Evolutionary conservation across 257 asterid species (phyloP).

Genomic region (Marsdenia floribunda): DNA sequence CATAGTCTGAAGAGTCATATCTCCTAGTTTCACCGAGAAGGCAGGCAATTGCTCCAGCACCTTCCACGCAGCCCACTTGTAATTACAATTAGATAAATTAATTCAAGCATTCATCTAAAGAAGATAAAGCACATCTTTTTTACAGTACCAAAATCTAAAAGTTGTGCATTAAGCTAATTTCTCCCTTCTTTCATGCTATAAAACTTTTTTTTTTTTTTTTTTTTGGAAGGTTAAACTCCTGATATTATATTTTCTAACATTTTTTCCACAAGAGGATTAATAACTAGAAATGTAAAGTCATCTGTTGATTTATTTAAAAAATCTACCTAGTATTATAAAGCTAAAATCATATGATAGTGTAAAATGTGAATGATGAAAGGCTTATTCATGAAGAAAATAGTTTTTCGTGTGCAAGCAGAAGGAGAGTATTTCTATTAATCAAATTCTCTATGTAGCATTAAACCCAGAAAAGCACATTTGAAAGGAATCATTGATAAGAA

Average conservation of each 20-base stretch:
- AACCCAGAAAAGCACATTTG: not conserved
- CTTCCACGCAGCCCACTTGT: slow-evolving; percentile 89
- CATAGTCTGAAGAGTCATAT: slow-evolving; percentile 61
- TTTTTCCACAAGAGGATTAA: slow-evolving; percentile 80
- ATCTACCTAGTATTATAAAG: slow-evolving; percentile 3
- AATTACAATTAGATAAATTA: slow-evolving; percentile 2
- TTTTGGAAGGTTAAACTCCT: too few relatives aligned
- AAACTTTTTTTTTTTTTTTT: too few relatives aligned
- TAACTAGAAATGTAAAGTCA: slow-evolving; percentile 77
- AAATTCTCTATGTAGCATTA: not conserved
- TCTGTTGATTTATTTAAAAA: too few relatives aligned
- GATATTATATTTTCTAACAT: not conserved
- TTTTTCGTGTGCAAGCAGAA: not conserved
- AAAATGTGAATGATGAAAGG: not conserved
- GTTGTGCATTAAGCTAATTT: too few relatives aligned
- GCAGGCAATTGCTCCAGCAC: slow-evolving; percentile 80
- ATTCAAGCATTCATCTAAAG: not conserved
- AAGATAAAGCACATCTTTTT: too few relatives aligned
- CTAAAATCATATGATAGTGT: not conserved
- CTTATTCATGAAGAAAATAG: not conserved
- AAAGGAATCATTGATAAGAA: not conserved
- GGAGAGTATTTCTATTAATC: not conserved
- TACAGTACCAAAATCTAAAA: too few relatives aligned
- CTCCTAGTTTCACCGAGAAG: slow-evolving; percentile 92
- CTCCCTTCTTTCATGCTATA: too few relatives aligned